Evolutionary conservation across 148 eudicot species (phyloP).

Genomic region (Nepenthes mirabilis): DNA sequence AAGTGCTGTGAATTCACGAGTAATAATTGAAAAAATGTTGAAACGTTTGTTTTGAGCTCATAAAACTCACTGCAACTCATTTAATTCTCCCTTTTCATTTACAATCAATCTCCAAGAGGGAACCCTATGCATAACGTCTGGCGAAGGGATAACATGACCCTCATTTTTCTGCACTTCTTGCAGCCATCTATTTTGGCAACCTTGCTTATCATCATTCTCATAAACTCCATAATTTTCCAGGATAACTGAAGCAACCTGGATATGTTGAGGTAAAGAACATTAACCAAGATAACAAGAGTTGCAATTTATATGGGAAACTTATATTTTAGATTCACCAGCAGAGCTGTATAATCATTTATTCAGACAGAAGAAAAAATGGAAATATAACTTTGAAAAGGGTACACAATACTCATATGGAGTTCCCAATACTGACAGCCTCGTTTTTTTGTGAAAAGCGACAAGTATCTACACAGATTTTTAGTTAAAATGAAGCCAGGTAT

Average conservation of each 20-base stretch:
- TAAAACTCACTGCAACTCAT: constrained; percentile 48
- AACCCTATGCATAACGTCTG: constrained; percentile 25
- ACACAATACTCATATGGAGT: too few relatives aligned
- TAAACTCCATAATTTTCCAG: constrained; percentile 60
- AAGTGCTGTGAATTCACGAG: not conserved
- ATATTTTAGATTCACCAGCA: too few relatives aligned
- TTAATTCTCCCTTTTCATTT: constrained; percentile 62
- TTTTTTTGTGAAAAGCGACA: too few relatives aligned
- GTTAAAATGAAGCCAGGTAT: too few relatives aligned
- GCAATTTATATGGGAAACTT: too few relatives aligned
- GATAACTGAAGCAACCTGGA: constrained; percentile 74
- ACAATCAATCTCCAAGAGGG: constrained; percentile 76
- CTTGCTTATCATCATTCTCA: constrained; percentile 22
- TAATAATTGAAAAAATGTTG: not conserved
- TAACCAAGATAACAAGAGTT: too few relatives aligned
- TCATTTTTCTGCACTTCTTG: constrained; percentile 54
- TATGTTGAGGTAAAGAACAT: constrained; percentile 4
- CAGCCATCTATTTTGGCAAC: constrained; percentile 31
- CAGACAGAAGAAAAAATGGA: too few relatives aligned
- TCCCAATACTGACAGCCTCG: too few relatives aligned
- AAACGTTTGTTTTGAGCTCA: not conserved
- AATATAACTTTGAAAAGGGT: too few relatives aligned
- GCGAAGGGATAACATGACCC: constrained; percentile 34
- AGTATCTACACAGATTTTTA: too few relatives aligned
- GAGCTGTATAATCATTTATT: too few relatives aligned